These are phyloP conservation scores for Hortaea werneckii DNA, from an alignment of 2,329 filamentous ascomycete species.

Conservation along the genomic window DNA sequence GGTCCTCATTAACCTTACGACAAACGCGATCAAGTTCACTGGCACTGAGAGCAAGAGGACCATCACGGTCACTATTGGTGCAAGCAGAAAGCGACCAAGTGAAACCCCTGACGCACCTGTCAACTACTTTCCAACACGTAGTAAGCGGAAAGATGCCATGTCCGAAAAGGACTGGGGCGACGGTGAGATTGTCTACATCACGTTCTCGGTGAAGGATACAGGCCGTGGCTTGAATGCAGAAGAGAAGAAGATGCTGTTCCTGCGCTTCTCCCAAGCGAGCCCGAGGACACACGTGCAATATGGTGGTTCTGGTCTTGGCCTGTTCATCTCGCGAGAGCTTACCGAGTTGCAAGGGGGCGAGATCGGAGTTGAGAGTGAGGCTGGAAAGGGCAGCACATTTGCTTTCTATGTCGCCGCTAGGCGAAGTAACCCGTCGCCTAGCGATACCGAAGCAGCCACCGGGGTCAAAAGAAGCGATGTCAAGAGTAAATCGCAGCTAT, in stretches of 20 bases:
- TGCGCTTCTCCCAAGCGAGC: conserved; percentile 69
- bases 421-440: conserved; percentile 35
- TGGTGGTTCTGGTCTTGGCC: conserved; percentile 65
- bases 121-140: conserved; percentile 51
- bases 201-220: conserved; percentile 67
- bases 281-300: conserved; percentile 69
- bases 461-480: conserved; percentile 1
- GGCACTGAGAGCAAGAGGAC: conserved; percentile 50
- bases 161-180: conserved; percentile 57
- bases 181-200: conserved; percentile 55
- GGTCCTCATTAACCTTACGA: conserved; percentile 66
- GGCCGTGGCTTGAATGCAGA: conserved; percentile 56
- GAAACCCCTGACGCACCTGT: conserved; percentile 37
- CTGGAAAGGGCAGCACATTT: conserved; percentile 62
- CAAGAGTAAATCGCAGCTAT: not conserved
- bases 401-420: conserved; percentile 65
- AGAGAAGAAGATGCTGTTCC: conserved; percentile 65
- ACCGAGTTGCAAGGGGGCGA: conserved; percentile 72
- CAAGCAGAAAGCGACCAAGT: conserved; percentile 43
- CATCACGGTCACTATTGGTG: conserved; percentile 57
- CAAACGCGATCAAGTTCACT: conserved; percentile 77
- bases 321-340: conserved; percentile 71
- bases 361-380: conserved; percentile 60
- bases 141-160: conserved; percentile 37
- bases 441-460: conserved; percentile 7